Evolutionary conservation across 208 protist genomes (phyloP).

Genomic region (Leishmania braziliensis): DNA sequence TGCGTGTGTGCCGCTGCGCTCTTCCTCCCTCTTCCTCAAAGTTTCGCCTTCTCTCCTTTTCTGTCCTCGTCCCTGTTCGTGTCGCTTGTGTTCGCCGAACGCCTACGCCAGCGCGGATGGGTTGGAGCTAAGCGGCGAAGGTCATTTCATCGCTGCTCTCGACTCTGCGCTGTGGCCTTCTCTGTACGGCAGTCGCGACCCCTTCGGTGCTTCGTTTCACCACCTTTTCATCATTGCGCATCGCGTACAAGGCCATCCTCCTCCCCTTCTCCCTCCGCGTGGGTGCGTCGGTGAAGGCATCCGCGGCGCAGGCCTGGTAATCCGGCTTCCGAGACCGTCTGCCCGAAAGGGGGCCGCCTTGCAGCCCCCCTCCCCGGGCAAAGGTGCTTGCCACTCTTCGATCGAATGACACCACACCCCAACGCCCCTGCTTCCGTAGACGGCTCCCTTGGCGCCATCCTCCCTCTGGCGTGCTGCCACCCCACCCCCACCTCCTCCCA

Average conservation of each 20-base stretch:
- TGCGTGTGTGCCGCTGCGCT: background rate
- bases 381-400: too few species aligned
- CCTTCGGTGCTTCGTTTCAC: background rate
- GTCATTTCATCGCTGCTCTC: background rate
- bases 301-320: background rate
- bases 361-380: too few species aligned
- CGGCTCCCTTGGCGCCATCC: too few species aligned
- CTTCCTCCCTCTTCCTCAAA: background rate
- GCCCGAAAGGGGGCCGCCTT: too few species aligned
- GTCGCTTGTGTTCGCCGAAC: background rate
- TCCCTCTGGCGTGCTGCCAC: too few species aligned
- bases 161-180: background rate
- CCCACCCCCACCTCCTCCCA: too few species aligned
- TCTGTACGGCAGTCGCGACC: background rate
- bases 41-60: background rate
- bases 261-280: background rate
- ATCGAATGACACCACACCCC: too few species aligned
- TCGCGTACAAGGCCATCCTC: background rate
- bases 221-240: background rate
- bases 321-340: background rate
- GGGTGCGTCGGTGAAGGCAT: background rate
- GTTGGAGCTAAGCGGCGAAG: background rate
- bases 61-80: background rate
- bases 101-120: background rate
- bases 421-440: too few species aligned